Base-by-base conservation (phyloP, 306 rosid genomes). In the Pterocarpus santalinus region DNA sequence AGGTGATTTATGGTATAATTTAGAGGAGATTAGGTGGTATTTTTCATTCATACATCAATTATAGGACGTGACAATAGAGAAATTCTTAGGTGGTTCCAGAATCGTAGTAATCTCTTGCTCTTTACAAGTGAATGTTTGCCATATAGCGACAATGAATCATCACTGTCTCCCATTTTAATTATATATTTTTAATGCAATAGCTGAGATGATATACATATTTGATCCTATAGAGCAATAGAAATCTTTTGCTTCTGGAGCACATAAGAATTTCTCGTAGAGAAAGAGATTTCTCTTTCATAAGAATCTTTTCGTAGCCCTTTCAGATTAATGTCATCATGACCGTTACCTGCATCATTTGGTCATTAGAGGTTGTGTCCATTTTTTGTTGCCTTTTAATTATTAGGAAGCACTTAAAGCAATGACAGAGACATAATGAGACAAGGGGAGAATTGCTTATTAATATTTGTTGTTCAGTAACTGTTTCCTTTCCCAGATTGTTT, bases 371-470 rank as follows among this genome's bases (percentile, higher is more conserved):
- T 52, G 73, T n/a, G 35, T 65, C 39, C 9, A 64, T 16, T 35
- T 57, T 62, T 52, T 22, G 0, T 22, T 22, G 44, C 5, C 53
- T 22, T 66, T 57, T 30, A 61, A 61, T 44, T 61, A 41, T 32
- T 39, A 35, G 77, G 35, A 79, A 78, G 62, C 60, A 74, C 53
- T 15, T 34, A 67, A 69, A 9, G 69, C 61, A 80, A 75, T 60
- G 66, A 5, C 56, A 2, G 17, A 73, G 51, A 53, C 49, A 35
- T 17, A 41, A 35, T 33, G 8, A 17, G 51, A 7, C 55, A 36
- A 38, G 51, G 7, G 33, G 60, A 57, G 7, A 30, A 6, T 63
- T 34, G 67, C 61, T 3, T 36, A 6, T 64, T 6, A 65, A 3
- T 53, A 43, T 52, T 15, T 61, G 46, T 12, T 55, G 39, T 43